Evolutionary conservation across 2,329 filamentous ascomycete genomes (phyloP), one percentile per base, ranked within the genome.

Genomic region (Graphilbum sp.): DNA sequence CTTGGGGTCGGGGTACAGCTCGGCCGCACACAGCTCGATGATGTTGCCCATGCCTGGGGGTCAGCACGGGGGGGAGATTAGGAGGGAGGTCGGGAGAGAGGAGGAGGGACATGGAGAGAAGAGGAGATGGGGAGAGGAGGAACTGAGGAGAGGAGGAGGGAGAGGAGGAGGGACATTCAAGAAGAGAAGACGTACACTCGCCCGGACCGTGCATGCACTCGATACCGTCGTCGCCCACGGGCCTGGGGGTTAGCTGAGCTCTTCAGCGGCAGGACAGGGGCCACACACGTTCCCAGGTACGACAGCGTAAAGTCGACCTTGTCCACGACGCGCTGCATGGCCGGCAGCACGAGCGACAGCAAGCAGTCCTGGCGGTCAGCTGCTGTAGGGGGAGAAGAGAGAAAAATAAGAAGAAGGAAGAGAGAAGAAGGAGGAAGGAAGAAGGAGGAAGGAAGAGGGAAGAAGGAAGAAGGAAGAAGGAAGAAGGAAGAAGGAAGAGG

Each of bases 221-320:
- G 42, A 96, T 78, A 39, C 85, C 87, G 49, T 87, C 83, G 49
- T 90, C 79, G 44, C 77, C 66, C 36, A 81, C 76, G 60, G 60
- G 77, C 49, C 58, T 80, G 69, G 11, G 27, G 27, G 35, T 19
- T 27, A 24, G 35, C 9, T 10, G 34, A 15, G 12, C 8, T 33
- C 27, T 13, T 31, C 11, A 11, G 19, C 20, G n/a, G 7, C 4
- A 24, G n/a, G 21, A 24, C 11, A 29, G 30, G 7, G 30, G 4
- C 6, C 5, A 58, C 68, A 45, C 64, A 83, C 73, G 64, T 76
- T 52, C 88, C 90, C 51, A 98, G 93, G 52, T 82, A 96, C 9
- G 84, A 90, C 42, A 96, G 66, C 23, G 70, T 79, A 56, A 98
- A 96, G 63, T 94, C 78, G 44, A 96, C 85, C 56, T 92, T 90